Evolutionary conservation across 345 rosid genomes (phyloP), one percentile per base, ranked within the genome.

Genomic region (Abelmoschus esculentus): DNA sequence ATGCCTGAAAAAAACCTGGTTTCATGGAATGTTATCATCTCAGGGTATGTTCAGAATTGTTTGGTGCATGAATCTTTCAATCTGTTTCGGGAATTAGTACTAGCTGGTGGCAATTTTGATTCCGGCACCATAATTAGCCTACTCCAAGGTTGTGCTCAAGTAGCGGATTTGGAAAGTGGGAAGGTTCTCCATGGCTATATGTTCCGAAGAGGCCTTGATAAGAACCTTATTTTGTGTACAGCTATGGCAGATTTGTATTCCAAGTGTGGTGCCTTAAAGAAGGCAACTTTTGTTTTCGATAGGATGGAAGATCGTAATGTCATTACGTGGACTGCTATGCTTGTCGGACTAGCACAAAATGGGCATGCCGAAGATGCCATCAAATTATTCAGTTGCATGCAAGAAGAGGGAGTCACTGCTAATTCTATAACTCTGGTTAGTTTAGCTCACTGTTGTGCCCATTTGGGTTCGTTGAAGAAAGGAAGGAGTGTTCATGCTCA

Each of bases 261-360:
- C 0, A 79, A 76, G 62, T 82, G 83, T 29, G 79, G 85, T 40
- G 73, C 73, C 63, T 47, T 82, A 74, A 69, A 62, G 29, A 72
- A 70, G 28, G 79, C 83, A 14, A 63, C 74, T 59, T 42, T 53
- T 60, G 73, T 65, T 44, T 83, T 83, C 68, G 67, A 70, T 19
- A 47, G 62, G 17, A 73, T 81, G 75, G 58, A 77, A 46, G 70
- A 5, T 55, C 76, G 29, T 32, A 80, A 83, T 69, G 71, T 81
- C 22, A 77, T 83, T 61, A 76, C 81, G 2, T 83, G 87, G 84
- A 83, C 81, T 64, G 76, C 81, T 59, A 79, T 83, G 60, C 72
- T 81, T 50, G 77, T 68, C 11, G 84, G 81, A 22, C 71, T 73
- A 57, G 73, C 76, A 66, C 80, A 81, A 53, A 73, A 75, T 40